Base-by-base conservation (phyloP, 2,329 filamentous ascomycete species). In the Colletotrichum noveboracense region DNA sequence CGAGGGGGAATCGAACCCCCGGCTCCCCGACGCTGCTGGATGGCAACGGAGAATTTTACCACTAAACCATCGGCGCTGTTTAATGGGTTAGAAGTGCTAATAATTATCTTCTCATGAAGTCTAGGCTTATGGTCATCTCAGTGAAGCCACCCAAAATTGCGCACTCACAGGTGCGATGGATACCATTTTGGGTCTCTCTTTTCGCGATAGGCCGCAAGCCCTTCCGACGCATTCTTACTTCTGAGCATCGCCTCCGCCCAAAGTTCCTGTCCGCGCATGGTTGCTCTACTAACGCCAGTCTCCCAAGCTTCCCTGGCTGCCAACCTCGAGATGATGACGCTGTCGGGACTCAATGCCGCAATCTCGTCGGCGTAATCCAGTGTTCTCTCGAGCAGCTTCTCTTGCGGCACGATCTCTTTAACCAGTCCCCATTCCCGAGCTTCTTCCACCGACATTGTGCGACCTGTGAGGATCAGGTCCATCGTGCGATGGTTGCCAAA, bases 301-400 rank as follows among this genome's bases (percentile, higher is more conserved):
- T 85, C 83, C 83, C 83, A 84, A 2, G 79, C 84, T 74, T 84
- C 81, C 24, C 82, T 76, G 2, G 83, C 81, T 1, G 79, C 83
- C 26, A 81, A 70, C 16, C 84, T 70, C 21, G 81, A 82, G 32
- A 84, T 81, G 67, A 84, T 80, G 24, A 83, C 80, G 69, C 82
- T 82, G 77, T 85, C 83, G 0, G 83, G 83, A 70, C 82, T 83
- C 56, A 82, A 67, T 3, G 77, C 76, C 6, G 82, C 80, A 43
- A 85, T 83, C 75, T 81, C 72, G 18, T 71, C 76, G 1, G 82
- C 83, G 28, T 84, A 80, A 24, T 82, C 79, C 6, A 85, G 38
- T 0, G 82, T 77, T 7, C 81, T 79, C 14, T 78, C 78, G 1
- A 85, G 61, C 4, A 85, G 71, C 65, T 77, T 79, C 2, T 82